Conservation (phyloP, 768 basidiomycete species). For the Tricholoma furcatifolium region DNA sequence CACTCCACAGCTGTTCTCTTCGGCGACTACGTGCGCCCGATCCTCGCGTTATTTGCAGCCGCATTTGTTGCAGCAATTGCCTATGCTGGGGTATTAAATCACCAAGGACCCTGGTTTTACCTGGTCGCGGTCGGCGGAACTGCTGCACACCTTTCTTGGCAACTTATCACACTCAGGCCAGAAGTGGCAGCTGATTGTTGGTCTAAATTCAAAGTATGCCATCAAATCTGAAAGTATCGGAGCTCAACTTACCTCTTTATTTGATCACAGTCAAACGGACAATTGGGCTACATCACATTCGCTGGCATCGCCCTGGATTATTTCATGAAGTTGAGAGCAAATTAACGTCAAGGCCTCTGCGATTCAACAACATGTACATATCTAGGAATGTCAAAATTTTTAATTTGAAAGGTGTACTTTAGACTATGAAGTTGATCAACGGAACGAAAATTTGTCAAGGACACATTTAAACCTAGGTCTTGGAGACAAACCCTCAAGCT, state of each 20-base stretch:
- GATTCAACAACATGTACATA: too few relatives aligned
- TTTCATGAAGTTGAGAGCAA: background rate
- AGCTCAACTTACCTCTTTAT: background rate
- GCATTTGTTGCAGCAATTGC: conserved; percentile 39
- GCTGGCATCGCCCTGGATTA: background rate
- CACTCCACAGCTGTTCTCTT: conserved; percentile 58
- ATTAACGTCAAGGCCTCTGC: too few relatives aligned
- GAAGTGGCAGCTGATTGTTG: conserved; percentile 7
- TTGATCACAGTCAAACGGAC: background rate
- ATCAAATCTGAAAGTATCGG: background rate
- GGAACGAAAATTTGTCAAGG: too few relatives aligned
- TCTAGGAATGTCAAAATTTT: too few relatives aligned
- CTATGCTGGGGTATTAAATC: conserved; percentile 34
- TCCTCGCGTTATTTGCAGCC: conserved; percentile 40
- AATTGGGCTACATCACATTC: background rate
- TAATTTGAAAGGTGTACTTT: too few relatives aligned
- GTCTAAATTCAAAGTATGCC: conserved; percentile 6
- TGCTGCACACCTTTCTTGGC: conserved; percentile 8
- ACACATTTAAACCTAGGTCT: too few relatives aligned
- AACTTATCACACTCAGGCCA: conserved; percentile 4
- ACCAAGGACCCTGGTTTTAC: conserved; percentile 33
- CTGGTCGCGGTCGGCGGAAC: conserved; percentile 21
- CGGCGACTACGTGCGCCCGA: conserved; percentile 37
- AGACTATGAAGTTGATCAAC: too few relatives aligned
- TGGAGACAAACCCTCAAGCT: too few relatives aligned